These are phyloP conservation scores for Globisporangium paddicum DNA, from an alignment of 352 stramenopile genomes.

Conservation along the genomic window DNA sequence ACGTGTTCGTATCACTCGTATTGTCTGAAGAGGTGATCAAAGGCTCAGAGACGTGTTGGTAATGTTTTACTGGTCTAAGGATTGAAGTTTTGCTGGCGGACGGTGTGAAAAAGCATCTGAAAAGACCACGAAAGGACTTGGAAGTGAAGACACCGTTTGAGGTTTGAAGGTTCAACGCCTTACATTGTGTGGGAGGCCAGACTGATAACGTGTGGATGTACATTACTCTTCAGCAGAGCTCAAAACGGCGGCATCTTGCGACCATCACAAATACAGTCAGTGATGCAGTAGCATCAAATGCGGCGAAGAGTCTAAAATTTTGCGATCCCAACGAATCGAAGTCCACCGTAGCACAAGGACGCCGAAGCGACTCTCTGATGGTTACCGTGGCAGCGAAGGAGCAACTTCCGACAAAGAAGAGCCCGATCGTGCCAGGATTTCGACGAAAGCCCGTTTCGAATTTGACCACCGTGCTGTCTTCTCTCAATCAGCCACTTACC, in stretches of 20 bases:
- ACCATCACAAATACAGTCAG: slow-evolving; percentile 59
- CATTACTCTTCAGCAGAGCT: slow-evolving; percentile 10
- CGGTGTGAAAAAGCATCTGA: slow-evolving; percentile 63
- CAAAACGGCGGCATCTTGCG: slow-evolving; percentile 46
- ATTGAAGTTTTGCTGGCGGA: slow-evolving; percentile 39
- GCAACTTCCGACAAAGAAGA: slow-evolving; percentile 4
- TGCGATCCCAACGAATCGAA: slow-evolving; percentile 12
- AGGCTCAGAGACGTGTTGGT: not conserved
- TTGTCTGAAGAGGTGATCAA: not conserved
- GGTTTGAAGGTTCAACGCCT: slow-evolving; percentile 17
- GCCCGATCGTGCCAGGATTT: not conserved
- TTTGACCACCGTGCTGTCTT: slow-evolving; percentile 9
- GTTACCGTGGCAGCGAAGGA: not conserved
- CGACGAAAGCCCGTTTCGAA: slow-evolving; percentile 6
- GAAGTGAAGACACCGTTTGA: slow-evolving; percentile 22
- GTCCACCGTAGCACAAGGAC: not conserved
- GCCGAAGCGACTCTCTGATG: not conserved
- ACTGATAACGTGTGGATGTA: not conserved
- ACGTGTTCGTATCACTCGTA: not conserved
- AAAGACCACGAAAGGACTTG: slow-evolving; percentile 35
- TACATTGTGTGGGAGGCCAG: not conserved
- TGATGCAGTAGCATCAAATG: slow-evolving; percentile 5
- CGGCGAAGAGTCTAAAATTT: slow-evolving; percentile 26
- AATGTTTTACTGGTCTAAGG: slow-evolving; percentile 11
- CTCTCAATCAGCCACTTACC: not conserved